Base-by-base conservation (phyloP, 2,329 filamentous ascomycete species). In the Xylariaceae sp. region DNA sequence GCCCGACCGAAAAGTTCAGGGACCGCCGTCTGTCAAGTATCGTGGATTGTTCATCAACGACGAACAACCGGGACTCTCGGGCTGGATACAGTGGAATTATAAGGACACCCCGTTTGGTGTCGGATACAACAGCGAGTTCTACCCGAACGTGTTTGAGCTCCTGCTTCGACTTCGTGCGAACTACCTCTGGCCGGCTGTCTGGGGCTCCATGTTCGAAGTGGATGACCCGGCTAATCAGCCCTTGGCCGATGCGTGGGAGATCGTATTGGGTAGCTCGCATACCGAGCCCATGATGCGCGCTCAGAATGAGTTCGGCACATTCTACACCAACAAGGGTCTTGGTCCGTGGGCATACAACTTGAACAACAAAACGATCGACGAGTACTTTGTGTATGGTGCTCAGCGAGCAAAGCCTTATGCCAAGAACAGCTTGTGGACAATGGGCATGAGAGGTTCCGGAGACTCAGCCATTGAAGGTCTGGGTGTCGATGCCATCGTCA, bases 111-210 rank as follows among this genome's bases (percentile, higher is more conserved):
- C 74, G n/a, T 77, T 76, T 59, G 74, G 78, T 39, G 74, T 73
- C 4, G 79, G 78, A 1, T 82, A 78, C 62, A 83, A 82, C 58
- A 76, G 81, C n/a, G 79, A 82, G 3, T 89, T 90, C 71, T 89
- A 91, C 72, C 75, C 80, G 3, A 80, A 82, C 17, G 82, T 91
- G 17, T 90, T 89, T 62, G 88, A 91, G 74, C 76, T 91, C 1
- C 74, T 90, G 1, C 80, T 91, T 4, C 80, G 88, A 5, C 77
- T 88, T 34, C 80, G 84, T 44, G 88, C 88, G 13, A 91, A 91
- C 71, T 90, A 90, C 67, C 76, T 91, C 53, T 91, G 88, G 88
- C 88, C 88, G 0, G 82, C 87, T 0, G 78, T 84, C 39, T 91
- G 88, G 88, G 82, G 80, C 4, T 82, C 80, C 63, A 89, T 89